Conservation (phyloP, 208 protist species). For the Polymyxa betae region DNA sequence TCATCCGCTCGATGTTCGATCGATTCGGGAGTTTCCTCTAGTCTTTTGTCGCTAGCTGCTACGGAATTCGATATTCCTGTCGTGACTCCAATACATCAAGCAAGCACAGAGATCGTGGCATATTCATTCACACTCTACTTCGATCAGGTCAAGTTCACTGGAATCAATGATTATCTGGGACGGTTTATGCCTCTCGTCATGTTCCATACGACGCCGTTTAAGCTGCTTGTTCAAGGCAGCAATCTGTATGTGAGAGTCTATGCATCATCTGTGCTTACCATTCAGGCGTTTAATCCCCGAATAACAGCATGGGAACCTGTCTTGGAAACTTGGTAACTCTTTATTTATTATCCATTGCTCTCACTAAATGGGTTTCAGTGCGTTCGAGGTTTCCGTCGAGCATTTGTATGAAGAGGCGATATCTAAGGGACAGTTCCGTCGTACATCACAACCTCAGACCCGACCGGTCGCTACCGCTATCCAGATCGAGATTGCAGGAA, state of each 20-base stretch:
- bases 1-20: neutral
- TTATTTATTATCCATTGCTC: neutral
- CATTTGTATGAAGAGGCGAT: neutral
- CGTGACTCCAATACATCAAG: neutral
- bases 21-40: neutral
- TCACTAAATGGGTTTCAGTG: neutral
- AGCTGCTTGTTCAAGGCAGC: neutral
- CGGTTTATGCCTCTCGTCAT: slow-evolving; percentile 14
- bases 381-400: neutral
- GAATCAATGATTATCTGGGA: neutral
- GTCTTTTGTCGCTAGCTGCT: neutral
- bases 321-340: neutral
- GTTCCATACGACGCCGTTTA: neutral
- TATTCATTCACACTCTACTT: neutral
- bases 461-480: neutral
- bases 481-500: neutral
- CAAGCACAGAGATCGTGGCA: neutral
- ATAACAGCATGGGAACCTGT: slow-evolving; percentile 30
- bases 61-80: neutral
- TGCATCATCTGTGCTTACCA: neutral
- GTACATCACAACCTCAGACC: neutral
- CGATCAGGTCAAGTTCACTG: slow-evolving; percentile 31
- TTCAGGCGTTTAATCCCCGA: slow-evolving; percentile 12
- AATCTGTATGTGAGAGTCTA: neutral
- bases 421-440: neutral